phyloP scores from a whole-genome alignment of 2,329 filamentous ascomycete species.

The Kalmusia sp. region DNA sequence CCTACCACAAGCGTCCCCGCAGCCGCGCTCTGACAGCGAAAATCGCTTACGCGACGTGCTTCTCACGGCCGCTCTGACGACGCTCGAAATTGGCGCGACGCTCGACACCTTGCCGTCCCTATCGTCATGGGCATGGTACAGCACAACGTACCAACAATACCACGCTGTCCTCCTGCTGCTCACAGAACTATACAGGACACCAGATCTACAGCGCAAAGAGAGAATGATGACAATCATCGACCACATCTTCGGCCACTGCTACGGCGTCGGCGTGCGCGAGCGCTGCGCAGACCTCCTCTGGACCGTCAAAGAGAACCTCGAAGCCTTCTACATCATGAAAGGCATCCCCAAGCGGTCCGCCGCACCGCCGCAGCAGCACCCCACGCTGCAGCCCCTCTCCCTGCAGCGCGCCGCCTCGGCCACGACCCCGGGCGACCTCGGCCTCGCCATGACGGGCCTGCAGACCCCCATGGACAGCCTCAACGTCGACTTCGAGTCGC shows the following conservation, averaged over 20 bases:
- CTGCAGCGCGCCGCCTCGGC: conserved; percentile 4
- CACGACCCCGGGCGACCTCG: conserved; percentile 17
- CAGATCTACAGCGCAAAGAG: conserved; percentile 42
- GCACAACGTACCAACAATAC: conserved; percentile 48
- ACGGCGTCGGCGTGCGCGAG: conserved; percentile 44
- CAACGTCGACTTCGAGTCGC: conserved; percentile 41
- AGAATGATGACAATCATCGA: conserved; percentile 49
- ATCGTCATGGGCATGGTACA: conserved; percentile 46
- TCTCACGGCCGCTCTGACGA: conserved; percentile 44
- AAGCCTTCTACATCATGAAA: conserved; percentile 48
- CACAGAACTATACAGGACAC: conserved; percentile 47
- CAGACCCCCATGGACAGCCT: conserved; percentile 36
- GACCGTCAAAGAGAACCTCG: conserved; percentile 48
- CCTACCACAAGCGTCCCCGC: conserved; percentile 42
- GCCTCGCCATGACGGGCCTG: conserved; percentile 16
- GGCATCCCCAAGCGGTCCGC: conserved; percentile 40
- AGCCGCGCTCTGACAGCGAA: conserved; percentile 44
- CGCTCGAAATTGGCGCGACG: conserved; percentile 47
- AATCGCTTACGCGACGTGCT: conserved; percentile 46
- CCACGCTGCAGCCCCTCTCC: conserved; percentile 32
- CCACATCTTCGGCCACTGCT: conserved; percentile 49
- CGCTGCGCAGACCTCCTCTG: conserved; percentile 44
- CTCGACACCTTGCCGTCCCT: conserved; percentile 46
- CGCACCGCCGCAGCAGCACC: conserved; percentile 34
- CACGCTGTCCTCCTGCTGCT: conserved; percentile 45